A percentile compares a stretch with the other conserved stretches of the same genome.
Evolutionary conservation across 768 basidiomycete species (phyloP).

Genomic region (Macrocybe gigantea): DNA sequence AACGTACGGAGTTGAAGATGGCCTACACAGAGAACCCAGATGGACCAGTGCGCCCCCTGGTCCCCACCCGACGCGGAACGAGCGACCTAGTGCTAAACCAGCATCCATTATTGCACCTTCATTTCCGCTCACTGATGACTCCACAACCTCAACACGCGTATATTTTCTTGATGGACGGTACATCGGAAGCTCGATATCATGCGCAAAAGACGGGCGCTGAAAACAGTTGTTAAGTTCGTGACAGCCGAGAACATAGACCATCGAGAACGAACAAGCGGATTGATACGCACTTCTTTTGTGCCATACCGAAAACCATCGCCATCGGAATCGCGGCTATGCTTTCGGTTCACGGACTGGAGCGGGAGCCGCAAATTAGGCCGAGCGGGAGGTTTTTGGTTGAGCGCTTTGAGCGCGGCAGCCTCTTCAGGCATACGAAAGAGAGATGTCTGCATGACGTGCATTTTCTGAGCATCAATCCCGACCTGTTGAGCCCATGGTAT

Average conservation of each 20-base stretch:
- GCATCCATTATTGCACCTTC: constrained; percentile 75
- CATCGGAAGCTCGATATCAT: constrained; percentile 59
- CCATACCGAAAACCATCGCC: constrained; percentile 61
- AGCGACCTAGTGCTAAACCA: constrained; percentile 79
- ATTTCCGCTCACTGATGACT: constrained; percentile 56
- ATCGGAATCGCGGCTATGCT: constrained; percentile 76
- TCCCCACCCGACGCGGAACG: constrained; percentile 90
- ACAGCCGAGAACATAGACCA: neutral
- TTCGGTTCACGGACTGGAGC: constrained; percentile 42
- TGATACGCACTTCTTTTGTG: constrained; percentile 48
- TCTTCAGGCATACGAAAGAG: constrained; percentile 77
- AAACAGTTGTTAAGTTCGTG: constrained; percentile 3
- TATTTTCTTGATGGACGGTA: constrained; percentile 79
- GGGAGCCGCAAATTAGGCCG: constrained; percentile 28
- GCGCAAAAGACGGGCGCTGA: constrained; percentile 77
- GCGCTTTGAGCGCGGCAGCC: constrained; percentile 54
- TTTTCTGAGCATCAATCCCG: constrained; percentile 79
- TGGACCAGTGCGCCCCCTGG: constrained; percentile 72
- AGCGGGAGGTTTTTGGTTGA: constrained; percentile 33
- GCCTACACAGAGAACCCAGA: constrained; percentile 67
- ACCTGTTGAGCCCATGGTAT: constrained; percentile 69
- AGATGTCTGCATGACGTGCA: constrained; percentile 92
- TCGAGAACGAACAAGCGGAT: too few species aligned
- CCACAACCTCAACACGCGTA: constrained; percentile 61
- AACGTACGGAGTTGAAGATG: constrained; percentile 48